Evolutionary conservation across 768 basidiomycete species (phyloP).

Genomic region (Coprinopsis marcescibilis): DNA sequence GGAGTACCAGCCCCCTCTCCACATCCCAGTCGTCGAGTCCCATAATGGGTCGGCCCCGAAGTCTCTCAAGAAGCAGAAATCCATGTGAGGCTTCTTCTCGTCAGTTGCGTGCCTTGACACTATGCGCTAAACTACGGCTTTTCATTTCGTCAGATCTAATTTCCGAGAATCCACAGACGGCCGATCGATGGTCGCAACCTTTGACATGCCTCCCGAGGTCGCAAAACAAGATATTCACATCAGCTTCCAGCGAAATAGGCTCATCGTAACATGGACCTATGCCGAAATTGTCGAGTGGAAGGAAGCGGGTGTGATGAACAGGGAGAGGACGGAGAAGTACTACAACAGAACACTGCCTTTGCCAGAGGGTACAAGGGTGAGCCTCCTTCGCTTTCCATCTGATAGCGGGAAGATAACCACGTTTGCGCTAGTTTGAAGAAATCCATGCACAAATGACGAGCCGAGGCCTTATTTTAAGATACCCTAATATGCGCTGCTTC

Average conservation of each 20-base stretch:
- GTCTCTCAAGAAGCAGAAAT: conserved; percentile 53
- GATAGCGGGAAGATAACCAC: conserved; percentile 3
- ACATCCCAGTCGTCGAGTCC: conserved; percentile 33
- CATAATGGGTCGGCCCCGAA: conserved; percentile 32
- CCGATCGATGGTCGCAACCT: conserved; percentile 62
- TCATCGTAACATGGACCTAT: conserved; percentile 64
- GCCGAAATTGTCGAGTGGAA: conserved; percentile 55
- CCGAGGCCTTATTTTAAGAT: conserved; percentile 55
- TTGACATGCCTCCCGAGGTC: conserved; percentile 62
- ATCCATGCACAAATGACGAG: conserved; percentile 63
- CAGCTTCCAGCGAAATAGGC: conserved; percentile 56
- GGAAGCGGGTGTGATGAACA: conserved; percentile 53
- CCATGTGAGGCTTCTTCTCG: conserved; percentile 42
- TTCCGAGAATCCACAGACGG: conserved; percentile 71
- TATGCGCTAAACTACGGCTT: conserved; percentile 12
- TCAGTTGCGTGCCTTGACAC: conserved; percentile 8
- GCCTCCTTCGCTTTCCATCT: conserved; percentile 15
- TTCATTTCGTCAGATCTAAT: conserved; percentile 42
- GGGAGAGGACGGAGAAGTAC: conserved; percentile 59
- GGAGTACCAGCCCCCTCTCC: conserved; percentile 28
- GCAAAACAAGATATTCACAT: conserved; percentile 72
- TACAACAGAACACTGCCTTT: conserved; percentile 65
- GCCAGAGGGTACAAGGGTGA: conserved; percentile 67
- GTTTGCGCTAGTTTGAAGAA: conserved; percentile 56
- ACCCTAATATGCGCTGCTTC: conserved; percentile 53